Evolutionary conservation across 2,329 filamentous ascomycete genomes (phyloP), one percentile per base, ranked within the genome.

Genomic region (Curvularia sp.): DNA sequence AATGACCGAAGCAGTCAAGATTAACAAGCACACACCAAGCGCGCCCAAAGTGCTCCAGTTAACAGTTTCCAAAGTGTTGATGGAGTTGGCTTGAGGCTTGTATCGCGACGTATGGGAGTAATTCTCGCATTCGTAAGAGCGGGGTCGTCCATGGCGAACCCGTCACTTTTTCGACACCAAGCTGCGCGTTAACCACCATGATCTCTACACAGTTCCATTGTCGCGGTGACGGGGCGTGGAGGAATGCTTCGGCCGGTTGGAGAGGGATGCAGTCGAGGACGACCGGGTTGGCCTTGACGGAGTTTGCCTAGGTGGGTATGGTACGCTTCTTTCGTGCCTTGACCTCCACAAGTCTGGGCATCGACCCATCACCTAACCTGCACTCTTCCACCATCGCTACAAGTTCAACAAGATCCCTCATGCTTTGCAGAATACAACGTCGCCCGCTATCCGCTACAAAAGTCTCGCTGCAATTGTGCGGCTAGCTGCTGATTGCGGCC

Each of bases 351-450:
- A 38, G 52, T 45, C 56, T 59, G 56, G 56, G 56, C 56, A 59
- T 55, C 56, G 13, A 45, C 65, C 65, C 59, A 67, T 58, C 65
- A 59, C 63, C 63, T 64, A 54, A 54, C 32, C 52, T 49, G 65
- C 64, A 64, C 59, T 62, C 61, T 62, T 47, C 60, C 63, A 66
- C 67, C 70, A 66, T 63, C 69, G 59, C 63, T 68, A 63, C 66
- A 67, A 73, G 58, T 55, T 59, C 56, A 76, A 70, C 64, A 59
- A 64, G 74, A 63, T 59, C 49, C 49, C 63, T 63, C 61, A 70
- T 73, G 66, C 59, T 63, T 38, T 69, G 59, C 55, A 55, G 49
- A 49, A 59, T 49, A 53, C 49, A 36, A 57, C 39, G 41, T 47
- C 59, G 59, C 57, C 60, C 62, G 43, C 59, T 63, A 49, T 38